Percentiles rank a stretch among this genome's conserved stretches.
Evolutionary conservation across 2,329 filamentous ascomycete genomes (phyloP).

Genomic region (Arthrobotrys sinensis): DNA sequence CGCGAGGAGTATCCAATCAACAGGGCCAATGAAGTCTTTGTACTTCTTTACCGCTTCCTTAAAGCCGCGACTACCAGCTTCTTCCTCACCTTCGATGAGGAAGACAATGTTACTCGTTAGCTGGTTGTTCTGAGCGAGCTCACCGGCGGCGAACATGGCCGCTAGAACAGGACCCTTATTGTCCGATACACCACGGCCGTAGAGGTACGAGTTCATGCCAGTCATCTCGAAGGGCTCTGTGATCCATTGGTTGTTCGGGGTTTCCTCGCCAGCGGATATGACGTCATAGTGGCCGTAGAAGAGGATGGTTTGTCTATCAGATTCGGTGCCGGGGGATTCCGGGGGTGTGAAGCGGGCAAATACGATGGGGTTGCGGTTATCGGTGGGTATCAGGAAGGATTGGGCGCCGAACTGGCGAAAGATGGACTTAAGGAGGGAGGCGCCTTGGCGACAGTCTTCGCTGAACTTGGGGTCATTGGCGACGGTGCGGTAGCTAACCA

Average conservation of each 20-base stretch:
- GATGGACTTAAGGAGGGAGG: constrained; percentile 88
- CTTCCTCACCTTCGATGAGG: constrained; percentile 95
- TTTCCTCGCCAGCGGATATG: constrained; percentile 79
- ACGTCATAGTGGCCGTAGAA: constrained; percentile 99
- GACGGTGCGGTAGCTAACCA: constrained; percentile 92
- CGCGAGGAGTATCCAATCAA: constrained; percentile 94
- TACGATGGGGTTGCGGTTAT: constrained; percentile 90
- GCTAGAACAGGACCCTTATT: constrained; percentile 98
- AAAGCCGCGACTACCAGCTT: constrained; percentile 92
- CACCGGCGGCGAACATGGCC: constrained; percentile 91
- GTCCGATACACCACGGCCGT: constrained; percentile 95
- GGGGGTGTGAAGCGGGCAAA: constrained; percentile 84
- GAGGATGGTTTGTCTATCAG: constrained; percentile 83
- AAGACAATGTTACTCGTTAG: constrained; percentile 92
- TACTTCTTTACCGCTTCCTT: constrained; percentile 83
- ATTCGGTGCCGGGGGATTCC: constrained; percentile 67
- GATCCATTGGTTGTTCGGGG: constrained; percentile 80
- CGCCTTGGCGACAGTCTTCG: constrained; percentile 92
- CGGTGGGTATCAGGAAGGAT: constrained; percentile 89
- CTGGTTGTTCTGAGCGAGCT: constrained; percentile 85
- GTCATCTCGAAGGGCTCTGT: constrained; percentile 90
- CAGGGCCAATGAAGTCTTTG: constrained; percentile 86
- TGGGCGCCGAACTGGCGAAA: constrained; percentile 93
- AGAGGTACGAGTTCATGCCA: constrained; percentile 91
- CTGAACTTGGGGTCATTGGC: constrained; percentile 88